Conservation (phyloP, 371 early-diverging fungal species). For the Circinella umbellata region DNA sequence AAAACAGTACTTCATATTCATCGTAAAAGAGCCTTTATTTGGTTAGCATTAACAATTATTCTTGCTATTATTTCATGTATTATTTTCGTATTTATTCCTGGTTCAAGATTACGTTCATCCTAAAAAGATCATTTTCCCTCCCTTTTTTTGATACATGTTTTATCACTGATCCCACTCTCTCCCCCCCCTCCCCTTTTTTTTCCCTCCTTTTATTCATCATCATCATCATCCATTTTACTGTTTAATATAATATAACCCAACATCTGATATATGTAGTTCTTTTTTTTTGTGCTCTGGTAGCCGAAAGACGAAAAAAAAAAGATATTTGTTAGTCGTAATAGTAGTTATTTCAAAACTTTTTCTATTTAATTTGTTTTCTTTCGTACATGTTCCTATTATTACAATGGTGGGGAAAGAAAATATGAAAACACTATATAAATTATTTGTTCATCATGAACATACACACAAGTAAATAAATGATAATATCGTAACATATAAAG, state of each 20-base stretch:
- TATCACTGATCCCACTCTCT: background rate
- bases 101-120: slow-evolving; percentile 29
- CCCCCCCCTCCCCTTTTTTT: background rate
- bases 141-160: background rate
- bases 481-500: no score
- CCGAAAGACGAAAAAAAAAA: background rate
- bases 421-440: no score
- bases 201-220: background rate
- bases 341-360: no score
- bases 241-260: background rate
- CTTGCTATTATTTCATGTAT: slow-evolving; percentile 42
- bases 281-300: background rate
- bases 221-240: background rate
- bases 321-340: background rate
- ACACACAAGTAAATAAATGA: no score
- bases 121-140: slow-evolving; percentile 11
- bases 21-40: slow-evolving; percentile 43
- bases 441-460: no score
- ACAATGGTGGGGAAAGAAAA: no score
- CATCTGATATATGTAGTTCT: background rate
- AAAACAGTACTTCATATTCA: slow-evolving; percentile 43
- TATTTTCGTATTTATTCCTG: slow-evolving; percentile 50
- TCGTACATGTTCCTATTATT: no score
- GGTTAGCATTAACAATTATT: slow-evolving; percentile 25
- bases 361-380: no score